Conservation (phyloP, 305 asterid species). For the Stenogyne calaminthoides region DNA sequence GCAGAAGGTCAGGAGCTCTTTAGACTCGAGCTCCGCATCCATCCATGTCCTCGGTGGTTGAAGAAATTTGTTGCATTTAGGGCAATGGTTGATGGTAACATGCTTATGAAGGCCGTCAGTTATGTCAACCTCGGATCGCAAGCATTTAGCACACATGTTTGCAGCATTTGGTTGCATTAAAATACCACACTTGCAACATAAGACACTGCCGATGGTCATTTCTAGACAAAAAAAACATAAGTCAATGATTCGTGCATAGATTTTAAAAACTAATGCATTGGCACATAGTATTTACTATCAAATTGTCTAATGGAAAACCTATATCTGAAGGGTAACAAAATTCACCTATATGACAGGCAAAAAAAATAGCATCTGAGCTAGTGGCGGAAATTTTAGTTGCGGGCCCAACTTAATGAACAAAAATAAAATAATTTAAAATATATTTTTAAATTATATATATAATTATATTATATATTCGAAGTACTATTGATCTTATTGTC, state of each 20-base stretch:
- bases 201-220: slow-evolving; percentile 38
- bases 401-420: no score
- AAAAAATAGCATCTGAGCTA: neutral
- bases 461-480: no score
- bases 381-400: no score
- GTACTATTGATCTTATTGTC: no score
- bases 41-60: slow-evolving; percentile 70
- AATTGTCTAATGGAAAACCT: neutral
- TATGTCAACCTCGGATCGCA: slow-evolving; percentile 56
- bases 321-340: neutral
- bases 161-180: slow-evolving; percentile 62
- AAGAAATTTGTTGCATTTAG: slow-evolving; percentile 53
- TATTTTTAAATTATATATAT: no score
- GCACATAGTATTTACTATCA: neutral
- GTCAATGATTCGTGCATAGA: neutral
- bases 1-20: slow-evolving; percentile 56
- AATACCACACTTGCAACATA: slow-evolving; percentile 67
- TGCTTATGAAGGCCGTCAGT: slow-evolving; percentile 62
- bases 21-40: slow-evolving; percentile 59
- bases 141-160: slow-evolving; percentile 59
- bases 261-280: neutral
- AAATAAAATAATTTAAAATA: no score
- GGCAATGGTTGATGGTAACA: slow-evolving; percentile 47
- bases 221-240: neutral
- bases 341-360: neutral